phyloP scores from a whole-genome alignment of 768 basidiomycete genomes.

The Trametes gibbosa region DNA sequence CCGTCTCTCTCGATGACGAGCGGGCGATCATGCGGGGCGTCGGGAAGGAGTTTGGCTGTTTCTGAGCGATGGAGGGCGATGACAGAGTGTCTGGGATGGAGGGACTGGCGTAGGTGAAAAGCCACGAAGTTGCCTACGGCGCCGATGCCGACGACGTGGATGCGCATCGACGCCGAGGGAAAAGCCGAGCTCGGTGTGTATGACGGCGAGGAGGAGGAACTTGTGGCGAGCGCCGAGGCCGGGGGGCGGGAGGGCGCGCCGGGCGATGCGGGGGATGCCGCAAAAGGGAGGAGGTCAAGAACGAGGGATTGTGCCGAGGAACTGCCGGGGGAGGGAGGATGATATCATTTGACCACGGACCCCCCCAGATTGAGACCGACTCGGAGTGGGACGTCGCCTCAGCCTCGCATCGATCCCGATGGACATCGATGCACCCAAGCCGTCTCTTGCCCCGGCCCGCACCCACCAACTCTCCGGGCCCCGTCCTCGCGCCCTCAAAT shows the following conservation, averaged over 20 bases:
- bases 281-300: slow-evolving; percentile 3
- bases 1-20: slow-evolving; percentile 53
- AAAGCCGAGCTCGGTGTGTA: slow-evolving; percentile 7
- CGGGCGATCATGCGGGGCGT: slow-evolving; percentile 28
- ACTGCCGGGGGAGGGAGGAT: not conserved
- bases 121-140: slow-evolving; percentile 82
- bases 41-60: slow-evolving; percentile 37
- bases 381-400: not conserved
- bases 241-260: slow-evolving; percentile 4
- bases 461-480: not conserved
- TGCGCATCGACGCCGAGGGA: slow-evolving; percentile 47
- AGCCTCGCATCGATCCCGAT: slow-evolving; percentile 20
- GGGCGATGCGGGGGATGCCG: slow-evolving; percentile 1
- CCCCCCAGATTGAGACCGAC: too few relatives aligned
- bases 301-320: not conserved
- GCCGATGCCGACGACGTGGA: slow-evolving; percentile 78
- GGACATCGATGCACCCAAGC: slow-evolving; percentile 6
- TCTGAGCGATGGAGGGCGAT: slow-evolving; percentile 65
- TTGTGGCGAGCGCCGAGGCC: not conserved
- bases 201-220: not conserved
- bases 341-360: slow-evolving; percentile 10
- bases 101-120: slow-evolving; percentile 66
- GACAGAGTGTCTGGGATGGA: slow-evolving; percentile 52
- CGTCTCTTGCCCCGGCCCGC: not conserved
- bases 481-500: slow-evolving; percentile 5